Conservation (phyloP, 768 basidiomycete species). For the Boletus fagicola region DNA sequence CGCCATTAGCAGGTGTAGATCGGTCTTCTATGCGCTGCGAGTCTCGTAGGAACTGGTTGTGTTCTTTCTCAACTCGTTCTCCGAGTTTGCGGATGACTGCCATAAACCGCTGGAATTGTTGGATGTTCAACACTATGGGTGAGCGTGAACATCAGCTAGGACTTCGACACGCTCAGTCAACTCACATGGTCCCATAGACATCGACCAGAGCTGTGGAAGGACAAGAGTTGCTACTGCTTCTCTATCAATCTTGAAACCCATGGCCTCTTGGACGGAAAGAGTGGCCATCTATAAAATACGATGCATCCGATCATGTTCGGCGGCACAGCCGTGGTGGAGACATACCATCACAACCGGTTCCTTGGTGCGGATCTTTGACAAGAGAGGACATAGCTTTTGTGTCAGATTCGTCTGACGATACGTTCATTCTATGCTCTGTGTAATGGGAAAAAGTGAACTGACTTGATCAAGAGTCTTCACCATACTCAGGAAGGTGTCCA, state of each 20-base stretch:
- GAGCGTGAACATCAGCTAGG: background rate
- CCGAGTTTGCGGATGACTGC: constrained; percentile 70
- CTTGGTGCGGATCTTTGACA: constrained; percentile 94
- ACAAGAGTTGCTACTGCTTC: constrained; percentile 89
- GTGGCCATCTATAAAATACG: constrained; percentile 68
- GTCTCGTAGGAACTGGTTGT: constrained; percentile 88
- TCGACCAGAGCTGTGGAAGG: constrained; percentile 90
- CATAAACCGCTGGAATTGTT: constrained; percentile 95
- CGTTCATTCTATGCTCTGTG: background rate
- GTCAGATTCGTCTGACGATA: constrained; percentile 75
- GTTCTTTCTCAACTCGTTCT: constrained; percentile 89
- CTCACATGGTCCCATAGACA: constrained; percentile 94
- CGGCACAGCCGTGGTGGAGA: background rate
- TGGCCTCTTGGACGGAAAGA: constrained; percentile 87
- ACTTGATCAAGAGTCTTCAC: constrained; percentile 90
- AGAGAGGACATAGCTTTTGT: constrained; percentile 90
- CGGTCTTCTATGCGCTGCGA: constrained; percentile 87
- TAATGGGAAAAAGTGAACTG: constrained; percentile 9
- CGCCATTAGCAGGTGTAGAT: constrained; percentile 49
- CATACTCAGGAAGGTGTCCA: constrained; percentile 81
- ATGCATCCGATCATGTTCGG: background rate
- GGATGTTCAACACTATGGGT: constrained; percentile 64
- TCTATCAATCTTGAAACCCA: constrained; percentile 92
- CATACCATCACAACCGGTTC: constrained; percentile 91
- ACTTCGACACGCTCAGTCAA: constrained; percentile 10